Conservation (phyloP, 2,329 filamentous ascomycete species). For the Colletotrichum orbiculare region DNA sequence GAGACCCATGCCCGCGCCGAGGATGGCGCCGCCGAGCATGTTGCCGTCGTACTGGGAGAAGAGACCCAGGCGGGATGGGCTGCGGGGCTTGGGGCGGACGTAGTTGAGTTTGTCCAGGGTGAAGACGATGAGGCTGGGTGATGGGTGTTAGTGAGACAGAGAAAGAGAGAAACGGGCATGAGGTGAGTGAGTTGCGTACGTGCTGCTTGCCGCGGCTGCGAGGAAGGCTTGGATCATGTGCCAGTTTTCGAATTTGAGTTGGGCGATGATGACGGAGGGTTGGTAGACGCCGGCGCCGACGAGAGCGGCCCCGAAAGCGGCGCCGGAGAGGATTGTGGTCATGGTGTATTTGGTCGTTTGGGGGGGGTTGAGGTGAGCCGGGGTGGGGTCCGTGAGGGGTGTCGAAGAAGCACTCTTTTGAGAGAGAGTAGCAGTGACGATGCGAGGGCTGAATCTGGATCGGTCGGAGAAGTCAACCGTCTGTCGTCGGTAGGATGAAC, state of each 20-base stretch:
- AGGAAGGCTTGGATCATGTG: constrained; percentile 76
- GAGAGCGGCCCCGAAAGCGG: constrained; percentile 71
- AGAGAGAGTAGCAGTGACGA: neutral
- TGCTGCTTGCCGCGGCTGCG: constrained; percentile 69
- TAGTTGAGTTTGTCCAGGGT: constrained; percentile 56
- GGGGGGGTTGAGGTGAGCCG: neutral
- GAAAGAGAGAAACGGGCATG: neutral
- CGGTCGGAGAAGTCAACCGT: neutral
- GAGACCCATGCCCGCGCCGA: constrained; percentile 74
- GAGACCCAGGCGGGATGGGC: constrained; percentile 63
- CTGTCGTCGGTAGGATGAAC: constrained; percentile 15
- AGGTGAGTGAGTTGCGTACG: constrained; percentile 56
- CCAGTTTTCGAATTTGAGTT: constrained; percentile 70
- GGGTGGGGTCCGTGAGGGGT: no score
- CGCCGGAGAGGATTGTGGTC: constrained; percentile 59
- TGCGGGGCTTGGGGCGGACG: constrained; percentile 58
- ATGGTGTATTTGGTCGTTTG: constrained; percentile 16
- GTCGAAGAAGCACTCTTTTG: neutral
- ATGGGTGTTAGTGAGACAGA: constrained; percentile 36
- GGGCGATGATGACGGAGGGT: constrained; percentile 68
- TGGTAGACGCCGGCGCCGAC: constrained; percentile 69
- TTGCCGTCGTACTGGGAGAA: constrained; percentile 71
- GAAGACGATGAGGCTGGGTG: constrained; percentile 57
- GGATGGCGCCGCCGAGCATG: constrained; percentile 69
- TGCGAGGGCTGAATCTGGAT: constrained; percentile 3